Conservation (phyloP, 495 filamentous ascomycete genomes). For the Xeromyces bisporus region DNA sequence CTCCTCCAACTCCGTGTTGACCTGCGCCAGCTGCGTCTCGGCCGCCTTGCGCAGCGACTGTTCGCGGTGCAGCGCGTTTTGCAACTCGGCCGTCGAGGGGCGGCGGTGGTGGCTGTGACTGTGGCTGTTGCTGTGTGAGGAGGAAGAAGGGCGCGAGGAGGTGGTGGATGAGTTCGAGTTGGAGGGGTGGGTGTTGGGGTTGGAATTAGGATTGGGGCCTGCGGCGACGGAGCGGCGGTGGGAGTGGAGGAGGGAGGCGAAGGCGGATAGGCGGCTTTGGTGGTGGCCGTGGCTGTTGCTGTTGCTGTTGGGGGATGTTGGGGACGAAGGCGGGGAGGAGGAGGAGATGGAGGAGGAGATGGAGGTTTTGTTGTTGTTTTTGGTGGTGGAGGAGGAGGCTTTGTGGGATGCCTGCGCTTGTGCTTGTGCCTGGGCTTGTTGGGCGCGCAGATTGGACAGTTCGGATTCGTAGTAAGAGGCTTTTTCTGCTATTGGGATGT, state of each 20-base stretch:
- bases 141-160: too few relatives aligned
- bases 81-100: slow-evolving; percentile 37
- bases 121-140: slow-evolving; percentile 7
- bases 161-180: too few relatives aligned
- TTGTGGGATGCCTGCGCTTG: slow-evolving; percentile 17
- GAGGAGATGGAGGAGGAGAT: background rate
- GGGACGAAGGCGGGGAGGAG: slow-evolving; percentile 5
- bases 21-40: slow-evolving; percentile 53
- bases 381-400: slow-evolving; percentile 16
- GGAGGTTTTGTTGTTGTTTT: slow-evolving; percentile 9
- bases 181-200: too few relatives aligned
- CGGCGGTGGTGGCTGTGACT: slow-evolving; percentile 9
- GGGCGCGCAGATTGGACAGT: slow-evolving; percentile 44
- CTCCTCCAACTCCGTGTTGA: slow-evolving; percentile 75
- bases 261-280: slow-evolving; percentile 32
- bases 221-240: slow-evolving; percentile 34
- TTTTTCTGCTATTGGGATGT: slow-evolving; percentile 47
- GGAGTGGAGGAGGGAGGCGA: slow-evolving; percentile 51
- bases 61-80: slow-evolving; percentile 56
- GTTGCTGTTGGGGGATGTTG: slow-evolving; percentile 13
- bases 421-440: slow-evolving; percentile 14
- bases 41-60: slow-evolving; percentile 52
- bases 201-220: slow-evolving; percentile 7
- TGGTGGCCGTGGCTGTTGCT: slow-evolving; percentile 11
- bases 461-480: slow-evolving; percentile 94